Base-by-base conservation (phyloP, 1,284 basidiomycete genomes). In the Bondarzewia mesenterica region DNA sequence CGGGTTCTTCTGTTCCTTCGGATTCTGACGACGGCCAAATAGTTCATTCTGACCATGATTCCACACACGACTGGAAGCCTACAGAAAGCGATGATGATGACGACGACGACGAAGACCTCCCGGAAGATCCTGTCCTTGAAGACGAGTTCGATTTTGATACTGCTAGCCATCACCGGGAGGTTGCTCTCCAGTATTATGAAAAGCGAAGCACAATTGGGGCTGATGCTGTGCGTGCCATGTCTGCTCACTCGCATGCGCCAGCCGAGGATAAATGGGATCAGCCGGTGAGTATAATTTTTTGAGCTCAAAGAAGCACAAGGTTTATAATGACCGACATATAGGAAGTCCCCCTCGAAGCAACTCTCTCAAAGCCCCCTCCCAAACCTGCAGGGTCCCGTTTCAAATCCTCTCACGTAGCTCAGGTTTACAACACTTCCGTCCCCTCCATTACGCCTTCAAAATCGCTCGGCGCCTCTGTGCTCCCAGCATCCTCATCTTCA, bases 101-200 rank as follows among this genome's bases (percentile, higher is more conserved):
- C 8, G 55, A 56, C 36, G 57, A 59, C 15, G 55, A 52, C 14
- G 32, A 36, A 5, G 50, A 49, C 7, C 26, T 32, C 1, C 38
- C 37, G 0, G 55, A 57, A 5, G 49, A 47, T 20, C 42, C 60
- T 3, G 58, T 63, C 5, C 58, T 70, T 39, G 75, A 75, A 43
- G 74, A 77, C 37, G 74, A 71, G 42, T 68, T 69, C 18, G 80
- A 83, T 52, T 63, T 80, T 36, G 78, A 86, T 55, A 72, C 67
- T 47, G 82, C 77, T 21, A 74, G 68, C 43, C 79, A 83, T 57
- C 83, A 87, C 53, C 78, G 85, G 25, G 85, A 87, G 60, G 73
- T 88, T 52, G 80, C 81, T n/a, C 58, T 87, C 35, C 78, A 78
- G 51, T 88, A 89, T 59, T 73, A 83, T 58, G 66, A 72, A 53